Percentiles rank a stretch among this genome's conserved stretches.
Evolutionary conservation across 106 monocot species (phyloP).

Genomic region (Platanthera guangdongensis): DNA sequence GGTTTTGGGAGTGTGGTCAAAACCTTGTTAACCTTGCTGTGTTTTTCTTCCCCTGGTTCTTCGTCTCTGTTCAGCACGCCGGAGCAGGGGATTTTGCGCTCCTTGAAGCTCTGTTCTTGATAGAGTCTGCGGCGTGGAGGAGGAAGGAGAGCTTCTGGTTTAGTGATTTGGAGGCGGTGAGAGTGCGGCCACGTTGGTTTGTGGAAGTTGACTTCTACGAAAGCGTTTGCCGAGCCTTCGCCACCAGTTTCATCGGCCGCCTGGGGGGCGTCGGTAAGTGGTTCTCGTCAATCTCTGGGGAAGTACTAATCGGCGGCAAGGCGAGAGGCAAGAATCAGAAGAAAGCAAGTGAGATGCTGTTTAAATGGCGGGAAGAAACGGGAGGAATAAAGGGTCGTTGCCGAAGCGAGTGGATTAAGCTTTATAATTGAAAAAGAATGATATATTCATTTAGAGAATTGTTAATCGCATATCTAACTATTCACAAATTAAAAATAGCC

Average conservation of each 20-base stretch:
- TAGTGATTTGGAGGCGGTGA: no score
- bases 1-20: slow-evolving; percentile 21
- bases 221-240: slow-evolving; percentile 48
- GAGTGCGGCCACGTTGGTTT: no score
- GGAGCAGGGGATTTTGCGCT: slow-evolving; percentile 22
- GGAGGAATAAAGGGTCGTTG: background rate
- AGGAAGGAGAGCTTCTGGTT: slow-evolving; percentile 35
- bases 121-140: slow-evolving; percentile 16
- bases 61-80: slow-evolving; percentile 24
- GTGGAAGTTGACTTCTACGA: slow-evolving; percentile 30
- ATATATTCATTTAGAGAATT: no score
- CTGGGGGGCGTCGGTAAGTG: background rate
- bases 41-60: slow-evolving; percentile 23
- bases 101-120: slow-evolving; percentile 29
- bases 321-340: background rate
- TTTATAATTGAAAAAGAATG: no score
- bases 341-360: background rate
- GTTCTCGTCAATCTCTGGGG: background rate
- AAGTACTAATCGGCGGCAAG: background rate
- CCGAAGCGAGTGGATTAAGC: no score
- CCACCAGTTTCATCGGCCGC: slow-evolving; percentile 44
- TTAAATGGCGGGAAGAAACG: slow-evolving; percentile 6
- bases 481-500: no score
- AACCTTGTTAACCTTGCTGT: slow-evolving; percentile 9
- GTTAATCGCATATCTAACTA: no score